phyloP scores from a whole-genome alignment of 225 moss, liverwort and hornwort genomes.

The Pseudoscleropodium purum region DNA sequence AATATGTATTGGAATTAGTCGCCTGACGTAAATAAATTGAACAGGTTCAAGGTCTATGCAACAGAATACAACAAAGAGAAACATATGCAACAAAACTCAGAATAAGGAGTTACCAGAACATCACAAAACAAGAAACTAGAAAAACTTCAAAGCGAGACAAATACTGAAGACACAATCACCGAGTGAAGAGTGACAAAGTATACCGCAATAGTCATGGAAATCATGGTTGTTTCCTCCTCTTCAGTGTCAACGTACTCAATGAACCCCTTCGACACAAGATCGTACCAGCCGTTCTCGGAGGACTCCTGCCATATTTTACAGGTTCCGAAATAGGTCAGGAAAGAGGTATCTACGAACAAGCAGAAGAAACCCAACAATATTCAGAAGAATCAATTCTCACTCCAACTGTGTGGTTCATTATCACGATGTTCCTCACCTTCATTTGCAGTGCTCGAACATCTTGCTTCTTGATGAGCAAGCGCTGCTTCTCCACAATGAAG shows the following conservation, averaged over 20 bases:
- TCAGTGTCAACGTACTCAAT: slow-evolving; percentile 99
- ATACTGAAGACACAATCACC: not conserved
- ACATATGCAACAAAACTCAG: not conserved
- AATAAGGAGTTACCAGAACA: not conserved
- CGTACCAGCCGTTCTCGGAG: slow-evolving; percentile 90
- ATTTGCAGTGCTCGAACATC: slow-evolving; percentile 90
- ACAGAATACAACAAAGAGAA: not conserved
- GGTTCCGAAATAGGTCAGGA: not conserved
- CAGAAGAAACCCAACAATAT: not conserved
- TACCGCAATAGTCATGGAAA: slow-evolving; percentile 98
- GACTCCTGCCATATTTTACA: slow-evolving; percentile 42
- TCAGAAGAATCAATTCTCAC: not conserved
- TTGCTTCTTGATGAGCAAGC: slow-evolving; percentile 86
- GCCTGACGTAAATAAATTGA: not conserved
- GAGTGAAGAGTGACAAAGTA: not conserved
- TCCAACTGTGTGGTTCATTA: not conserved
- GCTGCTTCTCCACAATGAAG: slow-evolving; percentile 96
- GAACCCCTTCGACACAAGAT: slow-evolving; percentile 88
- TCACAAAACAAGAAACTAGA: not conserved
- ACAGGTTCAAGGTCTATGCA: not conserved
- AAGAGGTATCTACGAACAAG: not conserved
- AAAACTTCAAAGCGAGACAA: not conserved
- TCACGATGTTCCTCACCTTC: slow-evolving; percentile 39
- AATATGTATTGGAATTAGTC: not conserved
- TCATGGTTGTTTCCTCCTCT: slow-evolving; percentile 99